Conservation (phyloP, 345 rosid genomes). For the Eutrema japonicum region DNA sequence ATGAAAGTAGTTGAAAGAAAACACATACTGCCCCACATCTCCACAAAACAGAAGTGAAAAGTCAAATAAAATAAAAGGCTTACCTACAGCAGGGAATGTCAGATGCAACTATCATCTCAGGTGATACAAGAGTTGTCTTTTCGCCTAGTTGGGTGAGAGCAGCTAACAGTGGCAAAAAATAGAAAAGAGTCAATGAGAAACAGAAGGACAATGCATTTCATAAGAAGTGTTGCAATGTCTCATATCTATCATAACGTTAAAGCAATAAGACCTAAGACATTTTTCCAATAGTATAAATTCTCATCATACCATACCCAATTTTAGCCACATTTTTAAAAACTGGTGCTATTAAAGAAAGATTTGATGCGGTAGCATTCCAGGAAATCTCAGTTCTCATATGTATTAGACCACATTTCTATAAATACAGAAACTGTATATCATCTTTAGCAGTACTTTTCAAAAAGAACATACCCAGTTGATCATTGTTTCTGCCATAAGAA, state of each 20-base stretch:
- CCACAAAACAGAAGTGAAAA: conserved; percentile 24
- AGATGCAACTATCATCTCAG: conserved; percentile 76
- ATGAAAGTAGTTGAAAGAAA: conserved; percentile 31
- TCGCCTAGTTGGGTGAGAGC: conserved; percentile 87
- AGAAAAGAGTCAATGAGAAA: conserved; percentile 31
- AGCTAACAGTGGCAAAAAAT: conserved; percentile 56
- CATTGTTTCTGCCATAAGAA: conserved; percentile 81
- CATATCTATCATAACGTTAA: conserved; percentile 17
- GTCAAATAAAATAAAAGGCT: conserved; percentile 37
- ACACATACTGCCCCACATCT: conserved; percentile 22
- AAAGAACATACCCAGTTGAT: conserved; percentile 71
- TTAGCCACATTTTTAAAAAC: background rate
- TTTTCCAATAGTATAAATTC: conserved; percentile 8
- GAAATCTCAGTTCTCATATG: conserved; percentile 6
- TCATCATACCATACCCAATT: background rate
- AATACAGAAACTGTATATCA: conserved; percentile 5
- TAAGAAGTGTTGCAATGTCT: conserved; percentile 1
- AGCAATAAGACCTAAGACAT: conserved; percentile 18
- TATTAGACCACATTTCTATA: conserved; percentile 1
- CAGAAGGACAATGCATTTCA: conserved; percentile 9
- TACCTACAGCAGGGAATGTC: conserved; percentile 98
- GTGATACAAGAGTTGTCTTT: conserved; percentile 97
- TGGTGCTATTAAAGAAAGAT: background rate
- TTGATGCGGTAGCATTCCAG: conserved; percentile 10
- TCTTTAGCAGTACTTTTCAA: conserved; percentile 5